Conservation (phyloP, 1,284 basidiomycete species). For the Puccinia novopanici region DNA sequence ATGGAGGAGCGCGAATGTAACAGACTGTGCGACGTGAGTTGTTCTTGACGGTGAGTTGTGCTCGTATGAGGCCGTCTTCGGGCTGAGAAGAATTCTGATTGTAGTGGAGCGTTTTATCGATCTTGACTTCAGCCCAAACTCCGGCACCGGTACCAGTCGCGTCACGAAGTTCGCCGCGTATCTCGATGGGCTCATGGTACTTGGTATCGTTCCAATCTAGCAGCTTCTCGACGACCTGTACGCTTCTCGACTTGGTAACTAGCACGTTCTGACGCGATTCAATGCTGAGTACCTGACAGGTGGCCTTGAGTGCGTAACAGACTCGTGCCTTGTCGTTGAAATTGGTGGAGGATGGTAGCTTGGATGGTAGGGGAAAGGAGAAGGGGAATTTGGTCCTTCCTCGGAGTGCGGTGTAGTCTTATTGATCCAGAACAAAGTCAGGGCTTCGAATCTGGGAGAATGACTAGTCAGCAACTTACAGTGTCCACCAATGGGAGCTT, state of each 20-base stretch:
- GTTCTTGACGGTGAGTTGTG: slow-evolving; percentile 44
- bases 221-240: slow-evolving; percentile 52
- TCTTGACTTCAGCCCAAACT: slow-evolving; percentile 48
- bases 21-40: slow-evolving; percentile 40
- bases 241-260: slow-evolving; percentile 48
- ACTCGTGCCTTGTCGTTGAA: slow-evolving; percentile 55
- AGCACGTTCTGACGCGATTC: slow-evolving; percentile 51
- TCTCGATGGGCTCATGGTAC: slow-evolving; percentile 52
- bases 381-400: slow-evolving; percentile 58
- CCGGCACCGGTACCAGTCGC: slow-evolving; percentile 36
- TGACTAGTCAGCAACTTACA: background rate
- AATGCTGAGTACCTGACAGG: slow-evolving; percentile 52
- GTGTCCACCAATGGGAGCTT: slow-evolving; percentile 49
- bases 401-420: slow-evolving; percentile 55
- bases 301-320: slow-evolving; percentile 55
- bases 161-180: slow-evolving; percentile 53
- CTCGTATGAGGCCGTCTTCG: slow-evolving; percentile 39
- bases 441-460: background rate
- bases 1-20: background rate
- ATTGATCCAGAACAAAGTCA: slow-evolving; percentile 30
- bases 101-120: slow-evolving; percentile 30
- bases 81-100: slow-evolving; percentile 3
- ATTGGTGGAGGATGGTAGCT: slow-evolving; percentile 54
- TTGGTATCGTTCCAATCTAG: slow-evolving; percentile 34
- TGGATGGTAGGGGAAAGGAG: slow-evolving; percentile 54